These are phyloP conservation scores for Fonsecaea multimorphosa DNA, from an alignment of 2,329 filamentous ascomycete genomes.

Conservation along the genomic window DNA sequence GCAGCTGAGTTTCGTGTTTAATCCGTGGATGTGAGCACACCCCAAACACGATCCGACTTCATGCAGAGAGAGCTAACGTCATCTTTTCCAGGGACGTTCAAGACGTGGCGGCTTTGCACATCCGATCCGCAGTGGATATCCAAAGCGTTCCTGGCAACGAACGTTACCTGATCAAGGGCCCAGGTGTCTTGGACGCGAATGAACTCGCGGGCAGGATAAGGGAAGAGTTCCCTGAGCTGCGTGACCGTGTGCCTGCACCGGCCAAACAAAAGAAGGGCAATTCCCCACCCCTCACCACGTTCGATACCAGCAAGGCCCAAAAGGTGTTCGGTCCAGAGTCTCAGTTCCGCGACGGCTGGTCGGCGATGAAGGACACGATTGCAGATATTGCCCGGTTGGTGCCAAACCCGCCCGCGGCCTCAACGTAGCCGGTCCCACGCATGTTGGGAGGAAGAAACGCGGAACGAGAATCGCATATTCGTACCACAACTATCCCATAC, in stretches of 20 bases:
- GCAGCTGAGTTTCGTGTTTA: background rate
- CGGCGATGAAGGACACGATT: background rate
- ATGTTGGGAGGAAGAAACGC: too few species aligned
- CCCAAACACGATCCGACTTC: background rate
- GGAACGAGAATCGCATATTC: too few species aligned
- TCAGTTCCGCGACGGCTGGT: background rate
- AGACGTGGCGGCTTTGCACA: background rate
- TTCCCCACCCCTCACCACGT: background rate
- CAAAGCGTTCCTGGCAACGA: background rate
- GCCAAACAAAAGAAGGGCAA: background rate
- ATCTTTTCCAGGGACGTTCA: background rate
- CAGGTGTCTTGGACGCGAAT: background rate
- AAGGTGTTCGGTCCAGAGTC: background rate
- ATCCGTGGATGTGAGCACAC: background rate
- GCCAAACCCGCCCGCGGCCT: background rate
- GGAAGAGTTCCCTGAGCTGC: background rate
- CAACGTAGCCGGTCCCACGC: background rate
- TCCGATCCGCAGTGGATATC: background rate
- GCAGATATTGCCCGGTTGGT: background rate
- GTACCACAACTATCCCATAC: too few species aligned
- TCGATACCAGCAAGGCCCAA: background rate
- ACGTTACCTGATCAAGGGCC: background rate
- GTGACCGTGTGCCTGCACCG: background rate
- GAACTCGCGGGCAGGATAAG: background rate
- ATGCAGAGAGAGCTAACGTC: background rate